Conservation (phyloP, 768 basidiomycete species). For the Macrolepiota albuminosa region DNA sequence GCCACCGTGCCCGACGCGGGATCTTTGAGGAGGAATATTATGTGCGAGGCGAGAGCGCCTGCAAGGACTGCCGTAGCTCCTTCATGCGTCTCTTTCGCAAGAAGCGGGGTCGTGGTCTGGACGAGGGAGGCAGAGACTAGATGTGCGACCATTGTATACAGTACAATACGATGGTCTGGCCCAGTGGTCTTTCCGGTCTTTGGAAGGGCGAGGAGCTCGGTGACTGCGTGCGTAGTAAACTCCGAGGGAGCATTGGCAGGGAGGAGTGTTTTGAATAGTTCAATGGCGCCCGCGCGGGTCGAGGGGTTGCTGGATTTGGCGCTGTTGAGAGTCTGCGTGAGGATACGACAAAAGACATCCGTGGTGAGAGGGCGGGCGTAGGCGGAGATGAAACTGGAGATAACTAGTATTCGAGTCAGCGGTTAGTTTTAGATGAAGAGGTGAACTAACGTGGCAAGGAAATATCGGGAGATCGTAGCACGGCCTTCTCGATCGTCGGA, state of each 20-base stretch:
- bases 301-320: conserved; percentile 69
- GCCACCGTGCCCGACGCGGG: conserved; percentile 28
- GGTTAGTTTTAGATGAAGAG: background rate
- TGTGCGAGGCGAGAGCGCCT: conserved; percentile 51
- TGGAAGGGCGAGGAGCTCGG: conserved; percentile 70
- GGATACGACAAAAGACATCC: conserved; percentile 46
- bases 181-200: conserved; percentile 83
- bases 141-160: conserved; percentile 73
- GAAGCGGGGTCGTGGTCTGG: conserved; percentile 30
- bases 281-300: conserved; percentile 52
- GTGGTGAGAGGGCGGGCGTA: conserved; percentile 46
- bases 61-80: conserved; percentile 62
- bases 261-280: conserved; percentile 52
- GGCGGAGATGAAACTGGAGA: conserved; percentile 52
- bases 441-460: conserved; percentile 53
- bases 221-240: conserved; percentile 41
- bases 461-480: conserved; percentile 79
- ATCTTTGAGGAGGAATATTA: conserved; percentile 45
- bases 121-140: conserved; percentile 47
- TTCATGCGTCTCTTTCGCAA: too few relatives aligned
- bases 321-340: conserved; percentile 57
- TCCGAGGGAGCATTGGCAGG: conserved; percentile 26
- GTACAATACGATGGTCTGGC: conserved; percentile 75
- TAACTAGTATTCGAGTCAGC: conserved; percentile 31
- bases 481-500: conserved; percentile 73